phyloP scores from a whole-genome alignment of 2,329 filamentous ascomycete species.

The Fusarium agapanthi region DNA sequence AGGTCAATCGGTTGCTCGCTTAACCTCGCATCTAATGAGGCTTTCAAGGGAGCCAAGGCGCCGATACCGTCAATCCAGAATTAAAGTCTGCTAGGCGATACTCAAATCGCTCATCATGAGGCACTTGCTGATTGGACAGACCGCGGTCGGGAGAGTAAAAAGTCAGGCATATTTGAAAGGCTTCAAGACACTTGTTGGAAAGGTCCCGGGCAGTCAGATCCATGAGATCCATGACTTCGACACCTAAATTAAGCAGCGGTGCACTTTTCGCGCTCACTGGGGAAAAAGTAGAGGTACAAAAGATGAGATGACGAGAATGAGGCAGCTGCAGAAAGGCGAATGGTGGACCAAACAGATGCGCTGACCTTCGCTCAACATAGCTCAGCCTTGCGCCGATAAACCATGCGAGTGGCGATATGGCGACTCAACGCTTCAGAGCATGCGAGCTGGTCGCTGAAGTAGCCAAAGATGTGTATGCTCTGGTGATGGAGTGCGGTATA shows the following conservation, averaged over 20 bases:
- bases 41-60: neutral
- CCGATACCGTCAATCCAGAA: neutral
- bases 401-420: neutral
- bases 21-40: neutral
- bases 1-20: neutral
- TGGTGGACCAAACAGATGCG: neutral
- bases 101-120: neutral
- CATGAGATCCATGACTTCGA: neutral
- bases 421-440: neutral
- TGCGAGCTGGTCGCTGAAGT: neutral
- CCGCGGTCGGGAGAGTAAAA: fast-evolving
- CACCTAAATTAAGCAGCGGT: fast-evolving
- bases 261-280: neutral
- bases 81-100: neutral
- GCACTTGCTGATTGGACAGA: neutral
- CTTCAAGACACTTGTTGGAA: neutral
- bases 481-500: neutral
- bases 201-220: neutral
- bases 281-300: too few relatives aligned
- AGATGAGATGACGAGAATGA: neutral
- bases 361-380: neutral
- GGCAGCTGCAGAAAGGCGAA: neutral
- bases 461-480: neutral
- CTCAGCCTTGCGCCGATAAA: neutral
- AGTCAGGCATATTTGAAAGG: neutral